Conservation (phyloP, 2,329 filamentous ascomycete genomes). For the Fusarium secorum region DNA sequence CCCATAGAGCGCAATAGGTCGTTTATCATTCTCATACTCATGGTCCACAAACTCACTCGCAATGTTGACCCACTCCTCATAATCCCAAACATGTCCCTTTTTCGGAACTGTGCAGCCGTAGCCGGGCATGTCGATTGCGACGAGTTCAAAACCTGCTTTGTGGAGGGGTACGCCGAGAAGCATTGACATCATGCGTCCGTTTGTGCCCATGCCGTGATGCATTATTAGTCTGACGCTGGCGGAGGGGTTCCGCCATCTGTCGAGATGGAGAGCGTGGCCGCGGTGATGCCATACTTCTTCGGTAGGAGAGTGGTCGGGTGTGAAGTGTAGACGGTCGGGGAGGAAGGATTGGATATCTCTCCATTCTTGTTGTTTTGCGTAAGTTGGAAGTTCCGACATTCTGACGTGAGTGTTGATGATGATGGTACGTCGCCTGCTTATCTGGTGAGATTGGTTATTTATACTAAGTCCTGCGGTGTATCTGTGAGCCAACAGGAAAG, state of each 20-base stretch:
- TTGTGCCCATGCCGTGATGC: slow-evolving; percentile 14
- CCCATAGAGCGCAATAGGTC: neutral
- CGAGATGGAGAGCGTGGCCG: slow-evolving; percentile 6
- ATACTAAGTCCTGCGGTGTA: neutral
- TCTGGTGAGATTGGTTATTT: neutral
- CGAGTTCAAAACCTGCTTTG: neutral
- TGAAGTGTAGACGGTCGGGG: neutral
- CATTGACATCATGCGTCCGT: slow-evolving; percentile 17
- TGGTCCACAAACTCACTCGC: neutral
- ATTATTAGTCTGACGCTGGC: neutral
- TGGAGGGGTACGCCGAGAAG: slow-evolving; percentile 9
- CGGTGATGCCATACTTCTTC: slow-evolving; percentile 15
- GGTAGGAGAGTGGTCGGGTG: neutral
- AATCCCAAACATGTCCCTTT: neutral
- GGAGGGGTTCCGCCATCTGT: slow-evolving; percentile 7
- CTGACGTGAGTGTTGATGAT: neutral
- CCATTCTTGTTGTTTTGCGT: slow-evolving; percentile 1
- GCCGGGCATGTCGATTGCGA: slow-evolving; percentile 9
- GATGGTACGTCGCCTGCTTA: too few relatives aligned
- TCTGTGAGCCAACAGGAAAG: neutral
- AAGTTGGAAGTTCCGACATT: neutral
- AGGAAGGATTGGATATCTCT: neutral
- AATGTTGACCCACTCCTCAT: neutral
- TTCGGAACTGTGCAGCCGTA: neutral
- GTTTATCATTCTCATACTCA: neutral